These are phyloP conservation scores for Pichia thaimueangensis DNA, from an alignment of 805 yeast species.

Conservation along the genomic window DNA sequence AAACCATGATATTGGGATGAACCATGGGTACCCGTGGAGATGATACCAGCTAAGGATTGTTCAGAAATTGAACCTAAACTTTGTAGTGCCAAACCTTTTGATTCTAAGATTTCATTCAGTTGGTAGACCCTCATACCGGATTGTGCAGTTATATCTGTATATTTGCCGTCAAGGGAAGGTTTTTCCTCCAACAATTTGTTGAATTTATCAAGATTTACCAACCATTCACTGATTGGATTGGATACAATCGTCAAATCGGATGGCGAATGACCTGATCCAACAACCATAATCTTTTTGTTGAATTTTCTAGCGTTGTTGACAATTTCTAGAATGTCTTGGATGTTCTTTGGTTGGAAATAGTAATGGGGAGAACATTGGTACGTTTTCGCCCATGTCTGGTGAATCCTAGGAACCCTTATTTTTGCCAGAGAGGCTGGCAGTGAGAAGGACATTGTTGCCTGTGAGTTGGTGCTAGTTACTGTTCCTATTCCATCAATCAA, in stretches of 20 bases:
- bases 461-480: not conserved
- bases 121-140: slow-evolving; percentile 82
- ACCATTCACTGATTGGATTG: slow-evolving; percentile 56
- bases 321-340: slow-evolving; percentile 63
- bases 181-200: slow-evolving; percentile 42
- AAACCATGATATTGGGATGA: slow-evolving; percentile 90
- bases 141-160: slow-evolving; percentile 88
- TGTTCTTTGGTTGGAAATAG: slow-evolving; percentile 66
- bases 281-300: slow-evolving; percentile 66
- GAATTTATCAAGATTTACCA: slow-evolving; percentile 76
- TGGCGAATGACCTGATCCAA: slow-evolving; percentile 95
- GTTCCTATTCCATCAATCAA: no score
- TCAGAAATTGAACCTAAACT: slow-evolving; percentile 91
- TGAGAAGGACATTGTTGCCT: slow-evolving; percentile 9
- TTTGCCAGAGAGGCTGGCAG: slow-evolving; percentile 24
- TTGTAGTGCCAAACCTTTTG: slow-evolving; percentile 71
- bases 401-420: slow-evolving; percentile 37
- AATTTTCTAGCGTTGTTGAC: slow-evolving; percentile 57
- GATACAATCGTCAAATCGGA: slow-evolving; percentile 79
- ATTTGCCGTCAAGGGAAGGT: slow-evolving; percentile 52
- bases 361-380: slow-evolving; percentile 70
- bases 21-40: slow-evolving; percentile 96
- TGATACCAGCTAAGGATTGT: slow-evolving; percentile 92
- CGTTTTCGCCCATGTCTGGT: slow-evolving; percentile 88
- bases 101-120: slow-evolving; percentile 59